Evolutionary conservation across 306 rosid genomes (phyloP).

Genomic region (Quercus dentata): DNA sequence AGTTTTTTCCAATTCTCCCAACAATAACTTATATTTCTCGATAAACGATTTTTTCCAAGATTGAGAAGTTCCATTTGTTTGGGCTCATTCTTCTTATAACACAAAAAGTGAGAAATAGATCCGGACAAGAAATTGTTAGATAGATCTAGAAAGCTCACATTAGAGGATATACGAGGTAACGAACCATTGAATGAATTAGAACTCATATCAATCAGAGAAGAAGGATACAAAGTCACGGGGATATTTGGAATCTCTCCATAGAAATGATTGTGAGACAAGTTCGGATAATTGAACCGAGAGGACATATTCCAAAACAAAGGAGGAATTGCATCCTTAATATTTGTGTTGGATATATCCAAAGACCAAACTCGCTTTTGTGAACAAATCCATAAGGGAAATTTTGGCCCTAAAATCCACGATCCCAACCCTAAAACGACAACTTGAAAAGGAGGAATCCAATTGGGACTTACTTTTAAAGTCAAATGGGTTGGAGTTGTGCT

Average conservation of each 20-base stretch:
- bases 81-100: neutral
- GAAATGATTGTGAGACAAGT: conserved; percentile 23
- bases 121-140: conserved; percentile 20
- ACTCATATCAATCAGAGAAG: neutral
- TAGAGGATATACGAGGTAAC: neutral
- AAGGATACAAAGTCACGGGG: neutral
- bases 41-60: conserved; percentile 14
- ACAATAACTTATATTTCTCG: conserved; percentile 18
- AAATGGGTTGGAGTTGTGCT: neutral
- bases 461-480: neutral
- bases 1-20: neutral
- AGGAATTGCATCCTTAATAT: neutral
- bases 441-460: neutral
- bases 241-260: conserved; percentile 18
- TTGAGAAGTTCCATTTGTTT: neutral
- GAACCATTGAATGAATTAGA: conserved; percentile 20
- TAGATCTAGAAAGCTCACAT: fast-evolving
- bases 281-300: fast-evolving
- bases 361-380: neutral
- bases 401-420: conserved; percentile 16
- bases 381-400: conserved; percentile 28
- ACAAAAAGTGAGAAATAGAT: neutral
- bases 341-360: neutral
- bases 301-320: conserved; percentile 3
- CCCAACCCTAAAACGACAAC: fast-evolving